Conservation (phyloP, 1,139 yeast genomes). For the Arxiozyma slooffiae region DNA sequence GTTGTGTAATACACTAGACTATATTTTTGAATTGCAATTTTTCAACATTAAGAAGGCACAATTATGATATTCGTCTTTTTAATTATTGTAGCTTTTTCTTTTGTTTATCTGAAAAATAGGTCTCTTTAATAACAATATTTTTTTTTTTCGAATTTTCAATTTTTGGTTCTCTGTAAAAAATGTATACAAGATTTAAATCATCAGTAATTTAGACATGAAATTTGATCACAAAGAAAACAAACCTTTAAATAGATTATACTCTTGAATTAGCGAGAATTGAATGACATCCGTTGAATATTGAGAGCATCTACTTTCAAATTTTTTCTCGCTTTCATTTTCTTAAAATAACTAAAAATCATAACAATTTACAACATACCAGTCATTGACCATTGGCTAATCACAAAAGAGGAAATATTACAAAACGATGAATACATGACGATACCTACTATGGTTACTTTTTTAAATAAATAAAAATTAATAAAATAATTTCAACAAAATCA, state of each 20-base stretch:
- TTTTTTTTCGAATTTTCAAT: background rate
- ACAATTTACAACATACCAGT: constrained; percentile 1
- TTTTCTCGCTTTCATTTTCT: background rate
- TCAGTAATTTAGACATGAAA: background rate
- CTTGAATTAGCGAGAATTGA: too few relatives aligned
- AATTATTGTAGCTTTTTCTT: too few relatives aligned
- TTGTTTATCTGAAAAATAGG: too few relatives aligned
- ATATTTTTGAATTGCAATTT: too few relatives aligned
- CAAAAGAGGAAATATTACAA: constrained; percentile 50
- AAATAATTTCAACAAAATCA: constrained; percentile 16
- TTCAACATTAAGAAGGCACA: too few relatives aligned
- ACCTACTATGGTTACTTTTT: constrained; percentile 58
- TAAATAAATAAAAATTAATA: constrained; percentile 21
- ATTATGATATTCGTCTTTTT: background rate
- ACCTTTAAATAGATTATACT: too few relatives aligned
- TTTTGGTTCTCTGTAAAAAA: background rate
- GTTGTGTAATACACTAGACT: too few relatives aligned
- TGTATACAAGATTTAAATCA: background rate
- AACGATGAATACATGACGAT: constrained; percentile 26
- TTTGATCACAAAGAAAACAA: background rate
- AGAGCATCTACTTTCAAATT: background rate
- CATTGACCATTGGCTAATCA: constrained; percentile 55
- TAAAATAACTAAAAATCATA: background rate
- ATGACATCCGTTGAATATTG: background rate
- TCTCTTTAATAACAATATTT: too few relatives aligned